Base-by-base conservation (phyloP, 768 basidiomycete genomes). In the Coprinopsis sp. region DNA sequence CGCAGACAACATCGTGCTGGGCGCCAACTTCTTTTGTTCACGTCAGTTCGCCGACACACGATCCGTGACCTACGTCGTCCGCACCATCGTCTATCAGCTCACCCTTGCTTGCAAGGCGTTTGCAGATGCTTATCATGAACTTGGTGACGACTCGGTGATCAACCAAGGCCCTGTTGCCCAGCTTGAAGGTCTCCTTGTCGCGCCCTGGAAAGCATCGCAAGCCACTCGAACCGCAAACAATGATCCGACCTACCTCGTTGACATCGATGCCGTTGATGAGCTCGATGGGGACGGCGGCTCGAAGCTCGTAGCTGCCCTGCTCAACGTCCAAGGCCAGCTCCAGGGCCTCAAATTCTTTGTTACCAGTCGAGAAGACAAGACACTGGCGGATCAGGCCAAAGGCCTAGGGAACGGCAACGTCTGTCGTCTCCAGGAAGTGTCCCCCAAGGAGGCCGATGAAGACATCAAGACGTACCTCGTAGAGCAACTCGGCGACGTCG, bases 81-180 rank as follows among this genome's bases (percentile, higher is more conserved):
- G n/a, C n/a, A n/a, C n/a, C n/a, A 52, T 61, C 22, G 59, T 50
- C 1, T 58, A 57, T 21, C 59, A 61, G 19, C 54, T 57, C 6
- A 52, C n/a, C n/a, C n/a, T n/a, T n/a, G n/a, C n/a, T n/a, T n/a
- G n/a, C n/a, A n/a, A n/a, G n/a, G n/a, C n/a, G 54, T 60, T 52
- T 29, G 51, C 56, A 2, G 43, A 51, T 7, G 47, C 57, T 19
- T 42, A 61, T 37, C 14, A 10, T 16, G 12, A 12, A 28, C 30
- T 34, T 16, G 50, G 38, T 13, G 43, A 38, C 18, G 45, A 52
- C 13, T 50, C 54, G 0, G 33, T 39, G 7, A 42, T 47, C 33
- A 29, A 44, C 34, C 51, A 51, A 14, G 34, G 43, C 13, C 2
- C 39, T 19, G 12, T 24, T 29, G 18, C 30, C 33, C 56, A 57